A percentile compares a stretch with the other conserved stretches of the same genome.
phyloP scores from a whole-genome alignment of 2,329 filamentous ascomycete species.

The Dactylonectria macrodidyma region DNA sequence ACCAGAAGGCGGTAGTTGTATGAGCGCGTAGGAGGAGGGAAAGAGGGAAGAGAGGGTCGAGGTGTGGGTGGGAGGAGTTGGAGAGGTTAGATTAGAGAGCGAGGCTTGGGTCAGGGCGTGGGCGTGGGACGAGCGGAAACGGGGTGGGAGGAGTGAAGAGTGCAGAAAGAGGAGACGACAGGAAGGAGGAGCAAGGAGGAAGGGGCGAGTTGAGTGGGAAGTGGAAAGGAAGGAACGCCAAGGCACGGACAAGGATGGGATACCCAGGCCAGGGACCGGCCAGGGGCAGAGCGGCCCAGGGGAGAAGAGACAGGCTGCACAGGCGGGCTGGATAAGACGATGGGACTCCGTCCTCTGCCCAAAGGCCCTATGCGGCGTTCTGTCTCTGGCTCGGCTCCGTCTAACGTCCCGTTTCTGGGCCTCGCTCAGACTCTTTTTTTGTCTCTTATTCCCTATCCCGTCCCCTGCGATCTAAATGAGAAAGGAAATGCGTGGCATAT shows the following conservation, averaged over 20 bases:
- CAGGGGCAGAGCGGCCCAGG: slow-evolving; percentile 9
- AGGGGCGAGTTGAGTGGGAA: background rate
- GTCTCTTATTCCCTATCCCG: no score
- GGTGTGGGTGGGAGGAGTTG: slow-evolving; percentile 34
- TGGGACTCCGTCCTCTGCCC: background rate
- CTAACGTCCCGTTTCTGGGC: background rate
- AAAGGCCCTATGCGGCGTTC: background rate
- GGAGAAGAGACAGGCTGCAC: slow-evolving; percentile 15
- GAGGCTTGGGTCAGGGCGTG: slow-evolving; percentile 35
- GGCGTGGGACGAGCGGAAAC: slow-evolving; percentile 23
- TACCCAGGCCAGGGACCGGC: slow-evolving; percentile 25
- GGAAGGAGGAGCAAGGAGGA: slow-evolving; percentile 25
- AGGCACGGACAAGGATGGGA: slow-evolving; percentile 31
- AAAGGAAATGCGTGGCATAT: slow-evolving; percentile 31
- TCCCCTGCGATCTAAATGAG: background rate
- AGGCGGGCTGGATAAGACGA: background rate
- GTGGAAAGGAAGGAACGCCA: slow-evolving; percentile 18
- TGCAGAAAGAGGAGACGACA: slow-evolving; percentile 28
- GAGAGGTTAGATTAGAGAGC: slow-evolving; percentile 37
- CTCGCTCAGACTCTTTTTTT: background rate
- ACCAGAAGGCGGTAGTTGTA: slow-evolving; percentile 30
- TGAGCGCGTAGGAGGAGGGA: slow-evolving; percentile 38
- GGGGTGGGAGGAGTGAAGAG: slow-evolving; percentile 28
- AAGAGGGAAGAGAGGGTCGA: slow-evolving; percentile 35
- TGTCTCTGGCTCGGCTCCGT: slow-evolving; percentile 1